phyloP scores from a whole-genome alignment of 805 yeast genomes.

The Wickerhamomyces bovis region DNA sequence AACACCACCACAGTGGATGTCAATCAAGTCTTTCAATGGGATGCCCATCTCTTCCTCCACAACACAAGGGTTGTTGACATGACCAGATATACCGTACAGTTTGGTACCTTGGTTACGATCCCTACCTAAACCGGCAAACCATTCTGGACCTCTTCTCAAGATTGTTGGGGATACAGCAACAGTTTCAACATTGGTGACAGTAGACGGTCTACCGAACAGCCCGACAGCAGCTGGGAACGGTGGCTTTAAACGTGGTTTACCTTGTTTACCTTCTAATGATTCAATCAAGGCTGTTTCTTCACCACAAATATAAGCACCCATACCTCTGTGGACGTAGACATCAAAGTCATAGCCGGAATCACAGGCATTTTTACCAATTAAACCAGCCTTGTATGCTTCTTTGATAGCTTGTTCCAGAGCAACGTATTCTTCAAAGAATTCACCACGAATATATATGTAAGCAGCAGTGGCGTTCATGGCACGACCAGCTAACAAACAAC shows the following conservation, averaged over 20 bases:
- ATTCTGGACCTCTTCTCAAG: conserved; percentile 80
- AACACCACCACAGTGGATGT: conserved; percentile 87
- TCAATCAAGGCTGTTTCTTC: conserved; percentile 90
- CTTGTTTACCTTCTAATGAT: conserved; percentile 87
- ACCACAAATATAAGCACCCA: conserved; percentile 92
- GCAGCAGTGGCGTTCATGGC: conserved; percentile 94
- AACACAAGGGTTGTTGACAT: conserved; percentile 88
- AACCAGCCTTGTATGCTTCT: conserved; percentile 79
- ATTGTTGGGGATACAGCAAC: conserved; percentile 89
- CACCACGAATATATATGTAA: conserved; percentile 86
- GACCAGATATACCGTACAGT: conserved; percentile 82
- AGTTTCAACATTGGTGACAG: conserved; percentile 88
- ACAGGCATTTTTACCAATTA: conserved; percentile 79
- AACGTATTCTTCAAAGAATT: conserved; percentile 77
- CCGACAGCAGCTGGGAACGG: conserved; percentile 96
- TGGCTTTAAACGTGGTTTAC: conserved; percentile 90
- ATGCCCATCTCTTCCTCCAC: conserved; percentile 94
- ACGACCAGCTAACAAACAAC: conserved; percentile 84
- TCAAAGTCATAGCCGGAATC: conserved; percentile 84
- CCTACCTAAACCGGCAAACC: conserved; percentile 83
- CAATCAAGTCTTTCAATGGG: conserved; percentile 74
- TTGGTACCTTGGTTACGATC: conserved; percentile 82
- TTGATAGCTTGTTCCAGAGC: conserved; percentile 75
- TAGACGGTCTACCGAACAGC: conserved; percentile 83
- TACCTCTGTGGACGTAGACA: conserved; percentile 81